Evolutionary conservation across 2,329 filamentous ascomycete genomes (phyloP), one percentile per base, ranked within the genome.

Genomic region (Ophiosphaerella herpotricha): DNA sequence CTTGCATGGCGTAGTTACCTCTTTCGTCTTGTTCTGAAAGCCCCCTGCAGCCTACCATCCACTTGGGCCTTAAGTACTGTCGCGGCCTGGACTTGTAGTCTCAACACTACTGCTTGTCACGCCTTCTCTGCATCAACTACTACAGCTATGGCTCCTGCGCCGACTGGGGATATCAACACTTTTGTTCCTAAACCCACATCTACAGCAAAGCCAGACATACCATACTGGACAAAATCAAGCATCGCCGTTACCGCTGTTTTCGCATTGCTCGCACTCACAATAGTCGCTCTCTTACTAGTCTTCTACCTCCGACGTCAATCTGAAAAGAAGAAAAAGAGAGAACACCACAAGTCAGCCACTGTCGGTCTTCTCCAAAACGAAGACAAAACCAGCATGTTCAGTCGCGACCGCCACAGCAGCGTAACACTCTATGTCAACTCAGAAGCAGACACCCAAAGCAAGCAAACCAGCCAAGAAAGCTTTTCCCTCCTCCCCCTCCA

Each of bases 331-430:
- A 68, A 70, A 43, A 57, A 70, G 43, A 57, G 62, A 7, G 29
- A 23, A 43, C 53, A 45, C 46, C 57, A 16, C 36, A 61, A 41
- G 39, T 57, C 64, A 23, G 63, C 63, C 21, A 64, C 63, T 37
- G 52, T 53, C 36, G 57, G 58, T 9, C 63, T 72, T 5, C 56
- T 72, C 35, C 57, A 51, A 7, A 57, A 68, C 39, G 63, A 68
- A 39, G 66, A 71, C 49, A 69, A 65, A 34, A 59, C 57, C 12
- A 65, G 44, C 58, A 71, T 72, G 69, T 72, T 70, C 61, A 68
- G 60, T 36, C 58, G 62, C 6, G 49, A 67, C 9, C 51, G 64
- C n/a, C 53, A 48, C 21, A 63, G 61, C 45, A 71, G 64, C 42
- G 56, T 72, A 7, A 64, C 60, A 0, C 44, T 72, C 9, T 71